Conservation (phyloP, 345 rosid genomes). For the Eucalyptus paniculata region DNA sequence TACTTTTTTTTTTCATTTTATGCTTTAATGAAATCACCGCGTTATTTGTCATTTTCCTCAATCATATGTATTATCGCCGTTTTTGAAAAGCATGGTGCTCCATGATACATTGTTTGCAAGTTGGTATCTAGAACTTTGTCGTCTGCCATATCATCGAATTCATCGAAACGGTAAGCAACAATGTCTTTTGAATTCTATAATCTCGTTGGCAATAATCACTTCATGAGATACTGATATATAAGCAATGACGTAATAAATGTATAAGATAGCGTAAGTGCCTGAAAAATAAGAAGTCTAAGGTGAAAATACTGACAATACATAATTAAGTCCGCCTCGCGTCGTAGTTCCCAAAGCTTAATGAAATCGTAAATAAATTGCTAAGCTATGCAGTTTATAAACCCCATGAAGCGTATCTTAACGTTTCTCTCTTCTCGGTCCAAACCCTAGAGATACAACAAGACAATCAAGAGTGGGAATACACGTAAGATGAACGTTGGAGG, state of each 20-base stretch:
- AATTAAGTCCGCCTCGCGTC: background rate
- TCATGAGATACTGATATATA: background rate
- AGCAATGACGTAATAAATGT: background rate
- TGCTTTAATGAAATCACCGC: background rate
- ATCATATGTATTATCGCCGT: background rate
- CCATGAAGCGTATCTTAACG: background rate
- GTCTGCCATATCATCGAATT: background rate
- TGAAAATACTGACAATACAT: background rate
- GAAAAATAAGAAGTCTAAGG: background rate
- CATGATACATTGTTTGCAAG: background rate
- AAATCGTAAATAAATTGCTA: background rate
- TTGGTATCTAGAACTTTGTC: background rate
- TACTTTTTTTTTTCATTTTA: background rate
- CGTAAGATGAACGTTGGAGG: background rate
- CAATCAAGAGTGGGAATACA: background rate
- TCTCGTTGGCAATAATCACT: background rate
- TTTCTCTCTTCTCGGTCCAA: background rate
- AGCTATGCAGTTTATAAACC: background rate
- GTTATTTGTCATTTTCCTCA: background rate
- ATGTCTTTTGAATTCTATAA: background rate
- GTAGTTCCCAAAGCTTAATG: background rate
- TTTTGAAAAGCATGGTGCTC: background rate
- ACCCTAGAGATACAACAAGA: background rate
- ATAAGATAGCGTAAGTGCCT: background rate
- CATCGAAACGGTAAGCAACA: background rate